Evolutionary conservation across 305 asterid genomes (phyloP), one percentile per base, ranked within the genome.

Genomic region (Fraxinus platypoda): DNA sequence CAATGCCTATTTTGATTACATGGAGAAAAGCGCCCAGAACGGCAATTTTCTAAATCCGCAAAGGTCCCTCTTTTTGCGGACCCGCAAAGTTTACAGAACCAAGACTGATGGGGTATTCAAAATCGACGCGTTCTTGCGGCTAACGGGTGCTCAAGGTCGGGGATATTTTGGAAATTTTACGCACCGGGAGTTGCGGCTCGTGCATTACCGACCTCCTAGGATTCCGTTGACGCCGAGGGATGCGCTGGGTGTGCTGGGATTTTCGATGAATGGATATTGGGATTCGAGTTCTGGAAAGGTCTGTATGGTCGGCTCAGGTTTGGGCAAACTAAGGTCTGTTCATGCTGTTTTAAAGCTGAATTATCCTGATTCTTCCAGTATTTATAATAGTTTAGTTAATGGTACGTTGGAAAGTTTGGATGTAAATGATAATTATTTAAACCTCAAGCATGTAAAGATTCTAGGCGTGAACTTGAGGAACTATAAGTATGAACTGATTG

Each of bases 301-400:
- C 23, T 95, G 99, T 83, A 91, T 94, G 98, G 88, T 94, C 19
- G 98, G 98, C n/a, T 80, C 93, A 25, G 98, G 97, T 82, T 73
- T 57, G 33, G 87, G 86, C 9, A 87, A 76, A 81, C 82, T 80
- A 11, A 79, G 87, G 68, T 83, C 86, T 52, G 78, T 80, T 87
- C 78, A 85, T 70, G 91, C 86, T 76, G 95, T 92, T 89, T 85
- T 95, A 34, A 95, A 95, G 93, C 93, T 94, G 84, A 88, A 89
- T 87, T 95, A 91, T 87, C 86, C 86, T 83, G 91, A 94, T 89
- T 86, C 91, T 11, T 92, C 97, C 38, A 88, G 62, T 80, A 89
- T 95, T 54, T 90, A 89, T 84, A 87, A 68, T 87, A 87, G 97
- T 85, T 86, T 93, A 38, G 94, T 92, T 85, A 95, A 92, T 86